Percentiles rank a stretch among this genome's conserved stretches.
These are phyloP conservation scores for Letharia lupina DNA, from an alignment of 495 filamentous ascomycete genomes.

Conservation along the genomic window DNA sequence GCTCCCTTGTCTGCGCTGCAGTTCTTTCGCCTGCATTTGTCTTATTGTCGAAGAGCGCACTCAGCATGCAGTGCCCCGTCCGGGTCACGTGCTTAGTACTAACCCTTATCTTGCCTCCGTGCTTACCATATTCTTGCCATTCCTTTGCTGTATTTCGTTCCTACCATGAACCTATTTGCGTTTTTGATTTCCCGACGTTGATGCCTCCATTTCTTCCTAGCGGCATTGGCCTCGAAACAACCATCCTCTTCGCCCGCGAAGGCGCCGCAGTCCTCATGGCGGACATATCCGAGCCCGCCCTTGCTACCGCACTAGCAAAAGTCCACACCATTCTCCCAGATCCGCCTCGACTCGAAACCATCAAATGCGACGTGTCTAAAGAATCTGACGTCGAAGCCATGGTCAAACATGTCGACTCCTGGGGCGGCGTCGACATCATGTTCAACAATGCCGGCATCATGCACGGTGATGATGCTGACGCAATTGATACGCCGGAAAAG, in stretches of 20 bases:
- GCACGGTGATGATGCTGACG: conserved; percentile 82
- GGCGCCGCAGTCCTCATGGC: conserved; percentile 80
- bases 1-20: background rate
- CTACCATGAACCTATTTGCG: background rate
- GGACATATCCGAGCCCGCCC: conserved; percentile 67
- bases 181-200: background rate
- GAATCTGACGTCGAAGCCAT: conserved; percentile 64
- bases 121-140: background rate
- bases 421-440: conserved; percentile 90
- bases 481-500: conserved; percentile 71
- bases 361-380: conserved; percentile 57
- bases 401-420: conserved; percentile 63
- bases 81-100: background rate
- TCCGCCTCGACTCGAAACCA: conserved; percentile 52
- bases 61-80: background rate
- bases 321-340: conserved; percentile 57
- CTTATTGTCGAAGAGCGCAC: background rate
- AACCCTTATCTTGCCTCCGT: background rate
- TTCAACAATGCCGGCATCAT: conserved; percentile 99
- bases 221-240: conserved; percentile 92
- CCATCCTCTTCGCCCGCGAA: conserved; percentile 84
- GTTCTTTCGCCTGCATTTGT: background rate
- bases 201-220: conserved; percentile 34
- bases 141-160: background rate
- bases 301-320: conserved; percentile 60